phyloP scores from a whole-genome alignment of 352 stramenopile species.

The Globisporangium paddicum region DNA sequence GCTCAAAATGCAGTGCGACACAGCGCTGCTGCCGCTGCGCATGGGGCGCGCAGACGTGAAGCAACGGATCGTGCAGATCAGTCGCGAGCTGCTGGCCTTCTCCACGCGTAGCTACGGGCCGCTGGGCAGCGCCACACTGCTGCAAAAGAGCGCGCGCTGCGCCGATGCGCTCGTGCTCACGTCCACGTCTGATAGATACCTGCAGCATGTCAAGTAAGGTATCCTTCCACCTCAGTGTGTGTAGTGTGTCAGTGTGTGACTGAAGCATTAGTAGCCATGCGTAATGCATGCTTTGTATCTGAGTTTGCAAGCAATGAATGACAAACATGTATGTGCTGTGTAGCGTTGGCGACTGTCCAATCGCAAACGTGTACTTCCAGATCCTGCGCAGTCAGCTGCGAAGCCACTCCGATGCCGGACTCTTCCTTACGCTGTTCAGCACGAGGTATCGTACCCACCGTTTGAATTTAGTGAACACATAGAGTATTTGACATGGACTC shows the following conservation, averaged over 20 bases:
- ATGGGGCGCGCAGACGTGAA: constrained; percentile 17
- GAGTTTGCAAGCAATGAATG: background rate
- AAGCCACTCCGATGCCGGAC: constrained; percentile 34
- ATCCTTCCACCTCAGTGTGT: background rate
- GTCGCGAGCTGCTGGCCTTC: constrained; percentile 22
- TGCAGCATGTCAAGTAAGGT: constrained; percentile 33
- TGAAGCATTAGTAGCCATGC: background rate
- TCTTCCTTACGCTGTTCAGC: constrained; percentile 36
- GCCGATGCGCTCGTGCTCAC: constrained; percentile 46
- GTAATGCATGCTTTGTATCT: background rate
- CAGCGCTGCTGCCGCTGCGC: constrained; percentile 2
- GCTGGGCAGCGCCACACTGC: constrained; percentile 27
- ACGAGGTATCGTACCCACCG: constrained; percentile 13
- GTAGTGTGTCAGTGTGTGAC: background rate
- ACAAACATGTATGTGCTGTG: background rate
- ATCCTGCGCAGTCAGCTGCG: constrained; percentile 48
- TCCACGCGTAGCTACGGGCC: constrained; percentile 43
- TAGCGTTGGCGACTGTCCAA: constrained; percentile 39
- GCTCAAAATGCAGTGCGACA: background rate
- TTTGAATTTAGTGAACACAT: background rate
- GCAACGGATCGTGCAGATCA: constrained; percentile 24
- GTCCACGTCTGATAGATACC: constrained; percentile 29
- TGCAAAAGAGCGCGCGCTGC: constrained; percentile 46
- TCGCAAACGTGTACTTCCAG: constrained; percentile 52
- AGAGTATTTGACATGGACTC: background rate